Conservation (phyloP, 2,329 filamentous ascomycete genomes). For the Fusarium pseudoanthophilum region DNA sequence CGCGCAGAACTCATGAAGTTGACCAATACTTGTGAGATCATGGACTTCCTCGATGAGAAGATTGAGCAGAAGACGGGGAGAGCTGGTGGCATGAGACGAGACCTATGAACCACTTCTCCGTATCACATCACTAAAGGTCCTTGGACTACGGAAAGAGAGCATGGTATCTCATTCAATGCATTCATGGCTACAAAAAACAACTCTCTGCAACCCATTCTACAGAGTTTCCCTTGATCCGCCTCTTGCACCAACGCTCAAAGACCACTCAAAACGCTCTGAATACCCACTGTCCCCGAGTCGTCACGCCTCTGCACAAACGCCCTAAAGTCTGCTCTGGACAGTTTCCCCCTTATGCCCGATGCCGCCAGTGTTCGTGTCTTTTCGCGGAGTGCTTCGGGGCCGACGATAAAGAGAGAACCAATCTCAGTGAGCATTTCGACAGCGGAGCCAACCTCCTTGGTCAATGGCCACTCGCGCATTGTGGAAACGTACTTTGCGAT, state of each 20-base stretch:
- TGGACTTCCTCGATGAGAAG: slow-evolving; percentile 69
- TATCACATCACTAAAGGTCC: neutral
- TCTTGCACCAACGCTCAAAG: slow-evolving; percentile 50
- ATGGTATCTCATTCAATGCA: slow-evolving; percentile 42
- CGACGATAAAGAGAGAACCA: slow-evolving; percentile 94
- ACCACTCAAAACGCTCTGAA: slow-evolving; percentile 82
- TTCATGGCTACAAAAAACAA: slow-evolving; percentile 30
- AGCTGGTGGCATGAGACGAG: slow-evolving; percentile 46
- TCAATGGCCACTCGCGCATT: slow-evolving; percentile 82
- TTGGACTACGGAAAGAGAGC: neutral
- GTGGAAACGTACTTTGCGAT: slow-evolving; percentile 92
- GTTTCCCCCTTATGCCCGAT: slow-evolving; percentile 61
- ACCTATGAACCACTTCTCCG: slow-evolving; percentile 43
- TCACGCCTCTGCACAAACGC: slow-evolving; percentile 87
- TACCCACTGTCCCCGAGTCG: slow-evolving; percentile 81
- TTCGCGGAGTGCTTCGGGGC: slow-evolving; percentile 79
- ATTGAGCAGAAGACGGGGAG: slow-evolving; percentile 51
- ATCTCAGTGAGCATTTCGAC: slow-evolving; percentile 93
- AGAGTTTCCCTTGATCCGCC: slow-evolving; percentile 14
- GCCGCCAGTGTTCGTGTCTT: slow-evolving; percentile 69
- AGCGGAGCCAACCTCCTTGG: slow-evolving; percentile 72
- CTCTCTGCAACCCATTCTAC: slow-evolving; percentile 12
- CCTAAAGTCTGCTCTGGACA: slow-evolving; percentile 77
- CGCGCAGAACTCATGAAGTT: slow-evolving; percentile 61
- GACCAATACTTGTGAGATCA: slow-evolving; percentile 65